Percentiles rank a stretch among this genome's conserved stretches.
These are phyloP conservation scores for Chrysoporthe cubensis DNA, from an alignment of 2,329 filamentous ascomycete species.

Conservation along the genomic window DNA sequence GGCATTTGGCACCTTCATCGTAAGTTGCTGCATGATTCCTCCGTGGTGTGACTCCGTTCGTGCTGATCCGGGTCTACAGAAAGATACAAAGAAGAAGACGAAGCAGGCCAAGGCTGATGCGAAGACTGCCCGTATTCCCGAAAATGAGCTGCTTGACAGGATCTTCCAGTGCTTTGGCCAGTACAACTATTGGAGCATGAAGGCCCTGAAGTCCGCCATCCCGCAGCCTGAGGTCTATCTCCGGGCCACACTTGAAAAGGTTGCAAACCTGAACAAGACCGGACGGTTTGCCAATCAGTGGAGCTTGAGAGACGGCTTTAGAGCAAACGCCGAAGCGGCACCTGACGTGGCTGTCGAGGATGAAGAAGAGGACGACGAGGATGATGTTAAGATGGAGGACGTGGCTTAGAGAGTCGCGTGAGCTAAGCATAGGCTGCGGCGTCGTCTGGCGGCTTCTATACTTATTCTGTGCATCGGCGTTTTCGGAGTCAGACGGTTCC, in stretches of 20 bases:
- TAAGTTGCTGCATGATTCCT: conserved; percentile 43
- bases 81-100: conserved; percentile 51
- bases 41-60: background rate
- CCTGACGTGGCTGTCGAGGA: conserved; percentile 55
- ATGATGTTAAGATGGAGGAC: conserved; percentile 78
- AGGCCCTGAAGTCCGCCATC: conserved; percentile 74
- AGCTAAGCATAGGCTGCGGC: background rate
- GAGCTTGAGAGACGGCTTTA: conserved; percentile 69
- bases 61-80: conserved; percentile 44
- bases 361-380: conserved; percentile 64
- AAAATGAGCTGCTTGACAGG: conserved; percentile 83
- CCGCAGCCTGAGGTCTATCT: conserved; percentile 93
- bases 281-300: conserved; percentile 87
- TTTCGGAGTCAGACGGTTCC: background rate
- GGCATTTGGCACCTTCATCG: conserved; percentile 59
- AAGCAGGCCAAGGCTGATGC: conserved; percentile 70
- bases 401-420: conserved; percentile 44
- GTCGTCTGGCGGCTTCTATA: background rate
- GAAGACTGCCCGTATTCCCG: conserved; percentile 88
- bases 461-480: conserved; percentile 4
- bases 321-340: conserved; percentile 49
- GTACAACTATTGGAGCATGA: conserved; percentile 94
- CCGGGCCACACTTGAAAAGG: conserved; percentile 79
- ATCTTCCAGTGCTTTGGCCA: conserved; percentile 83
- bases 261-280: conserved; percentile 80